Percentiles rank a stretch among this genome's conserved stretches.
phyloP scores from a whole-genome alignment of 2,329 filamentous ascomycete species.

The Pseudogymnoascus sp. region DNA sequence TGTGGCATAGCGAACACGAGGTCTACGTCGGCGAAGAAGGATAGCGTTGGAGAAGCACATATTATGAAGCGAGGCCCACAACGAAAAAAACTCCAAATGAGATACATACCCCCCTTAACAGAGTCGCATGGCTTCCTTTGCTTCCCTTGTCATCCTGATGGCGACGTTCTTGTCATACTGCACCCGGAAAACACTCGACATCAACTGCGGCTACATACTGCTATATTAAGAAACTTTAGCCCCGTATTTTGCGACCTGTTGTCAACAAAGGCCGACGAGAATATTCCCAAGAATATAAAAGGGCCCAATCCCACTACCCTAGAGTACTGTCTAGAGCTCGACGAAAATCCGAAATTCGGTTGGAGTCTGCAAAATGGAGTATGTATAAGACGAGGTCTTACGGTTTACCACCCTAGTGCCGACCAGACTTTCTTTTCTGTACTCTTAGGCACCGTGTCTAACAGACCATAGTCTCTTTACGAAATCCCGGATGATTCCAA shows the following conservation, averaged over 20 bases:
- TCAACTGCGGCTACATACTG: background rate
- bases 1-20: background rate
- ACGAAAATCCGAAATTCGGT: background rate
- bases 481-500: background rate
- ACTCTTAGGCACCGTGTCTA: background rate
- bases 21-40: background rate
- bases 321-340: background rate
- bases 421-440: background rate
- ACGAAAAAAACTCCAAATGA: background rate
- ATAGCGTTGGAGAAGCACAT: background rate
- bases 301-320: background rate
- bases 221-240: background rate
- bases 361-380: background rate
- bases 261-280: background rate
- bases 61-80: background rate
- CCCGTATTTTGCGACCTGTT: background rate
- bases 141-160: background rate
- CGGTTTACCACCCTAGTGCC: background rate
- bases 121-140: background rate
- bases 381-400: background rate
- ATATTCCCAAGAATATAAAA: background rate
- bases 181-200: background rate
- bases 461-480: background rate
- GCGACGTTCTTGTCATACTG: background rate
- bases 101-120: background rate